Percentiles rank a stretch among this genome's conserved stretches.
Evolutionary conservation across 148 eudicot species (phyloP).

Genomic region (Beta vulgaris): DNA sequence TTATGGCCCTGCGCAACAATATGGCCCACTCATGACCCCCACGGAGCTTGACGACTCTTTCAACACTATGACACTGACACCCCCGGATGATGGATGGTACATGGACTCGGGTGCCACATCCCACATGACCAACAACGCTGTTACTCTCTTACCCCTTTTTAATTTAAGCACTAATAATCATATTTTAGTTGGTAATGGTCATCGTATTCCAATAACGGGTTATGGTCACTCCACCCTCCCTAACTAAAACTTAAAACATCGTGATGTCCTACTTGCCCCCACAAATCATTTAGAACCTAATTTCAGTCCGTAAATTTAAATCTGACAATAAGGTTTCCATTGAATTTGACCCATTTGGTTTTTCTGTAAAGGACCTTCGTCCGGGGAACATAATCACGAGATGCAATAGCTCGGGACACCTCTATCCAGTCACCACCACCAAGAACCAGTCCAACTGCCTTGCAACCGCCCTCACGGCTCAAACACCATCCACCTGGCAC

Average conservation of each 20-base stretch:
- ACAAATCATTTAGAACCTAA: background rate
- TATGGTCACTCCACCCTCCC: background rate
- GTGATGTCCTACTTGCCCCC: background rate
- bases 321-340: background rate
- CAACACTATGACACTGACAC: background rate
- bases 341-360: constrained; percentile 11
- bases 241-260: background rate
- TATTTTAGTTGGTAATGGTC: background rate
- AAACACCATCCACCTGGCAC: background rate
- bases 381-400: background rate
- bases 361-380: background rate
- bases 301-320: background rate
- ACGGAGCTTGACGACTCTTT: background rate
- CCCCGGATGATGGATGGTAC: background rate
- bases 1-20: background rate
- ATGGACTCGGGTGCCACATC: background rate
- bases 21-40: background rate
- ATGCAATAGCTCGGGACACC: constrained; percentile 3
- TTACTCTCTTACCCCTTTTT: background rate
- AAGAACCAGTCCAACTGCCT: background rate
- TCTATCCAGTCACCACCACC: background rate
- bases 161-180: background rate
- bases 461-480: background rate
- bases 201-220: background rate
- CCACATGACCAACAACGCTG: no score